Evolutionary conservation across 2,329 filamentous ascomycete genomes (phyloP).

Genomic region (Hypoxylon sp.): DNA sequence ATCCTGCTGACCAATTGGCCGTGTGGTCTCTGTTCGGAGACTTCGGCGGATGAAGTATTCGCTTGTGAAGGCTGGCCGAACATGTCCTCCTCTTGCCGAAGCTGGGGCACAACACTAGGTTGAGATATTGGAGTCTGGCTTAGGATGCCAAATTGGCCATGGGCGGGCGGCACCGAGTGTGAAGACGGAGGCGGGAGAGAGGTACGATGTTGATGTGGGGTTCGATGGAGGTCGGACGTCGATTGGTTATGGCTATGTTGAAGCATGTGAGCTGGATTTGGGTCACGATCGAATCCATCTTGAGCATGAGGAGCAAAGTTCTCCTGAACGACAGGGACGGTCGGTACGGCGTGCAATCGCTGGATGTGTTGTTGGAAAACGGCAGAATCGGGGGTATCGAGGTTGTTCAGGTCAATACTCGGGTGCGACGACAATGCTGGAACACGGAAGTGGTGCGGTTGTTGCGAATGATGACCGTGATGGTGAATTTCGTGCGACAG

Average conservation of each 20-base stretch:
- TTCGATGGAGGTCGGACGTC: slow-evolving; percentile 38
- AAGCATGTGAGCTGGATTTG: slow-evolving; percentile 50
- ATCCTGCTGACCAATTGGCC: slow-evolving; percentile 70
- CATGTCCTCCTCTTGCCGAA: slow-evolving; percentile 58
- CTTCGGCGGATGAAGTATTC: slow-evolving; percentile 51
- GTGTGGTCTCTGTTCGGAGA: slow-evolving; percentile 61
- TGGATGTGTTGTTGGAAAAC: slow-evolving; percentile 56
- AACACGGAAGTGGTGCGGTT: slow-evolving; percentile 48
- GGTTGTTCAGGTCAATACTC: slow-evolving; percentile 57
- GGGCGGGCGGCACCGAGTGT: slow-evolving; percentile 52
- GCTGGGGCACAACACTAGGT: slow-evolving; percentile 49
- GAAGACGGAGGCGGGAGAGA: slow-evolving; percentile 51
- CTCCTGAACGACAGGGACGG: slow-evolving; percentile 54
- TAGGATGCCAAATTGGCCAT: slow-evolving; percentile 64
- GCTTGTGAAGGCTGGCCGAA: slow-evolving; percentile 48
- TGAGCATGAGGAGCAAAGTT: slow-evolving; percentile 45
- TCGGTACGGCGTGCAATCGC: slow-evolving; percentile 54
- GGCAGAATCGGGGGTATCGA: slow-evolving; percentile 58
- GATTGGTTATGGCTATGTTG: slow-evolving; percentile 47
- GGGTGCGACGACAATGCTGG: slow-evolving; percentile 55
- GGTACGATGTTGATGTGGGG: slow-evolving; percentile 47
- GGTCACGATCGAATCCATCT: slow-evolving; percentile 56
- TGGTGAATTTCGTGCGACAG: slow-evolving; percentile 47
- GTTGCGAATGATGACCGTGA: slow-evolving; percentile 38
- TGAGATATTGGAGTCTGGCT: slow-evolving; percentile 55